A percentile compares a stretch with the other conserved stretches of the same genome.
These are phyloP conservation scores for Mikania micrantha DNA, from an alignment of 129 eudicot species.

Conservation along the genomic window DNA sequence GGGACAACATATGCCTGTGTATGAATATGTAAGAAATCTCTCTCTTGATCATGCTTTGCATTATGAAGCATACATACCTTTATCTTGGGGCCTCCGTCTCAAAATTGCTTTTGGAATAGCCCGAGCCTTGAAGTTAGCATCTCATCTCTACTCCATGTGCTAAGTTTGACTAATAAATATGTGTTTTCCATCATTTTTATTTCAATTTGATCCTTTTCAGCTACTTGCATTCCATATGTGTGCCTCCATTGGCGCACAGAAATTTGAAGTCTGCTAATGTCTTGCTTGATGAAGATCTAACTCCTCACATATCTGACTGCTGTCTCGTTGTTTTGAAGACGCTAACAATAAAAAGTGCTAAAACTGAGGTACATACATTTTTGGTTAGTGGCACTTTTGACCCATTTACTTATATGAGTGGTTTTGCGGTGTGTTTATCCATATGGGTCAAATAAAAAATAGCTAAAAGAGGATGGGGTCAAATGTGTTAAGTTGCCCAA, in stretches of 20 bases:
- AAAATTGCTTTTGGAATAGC: conserved; percentile 76
- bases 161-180: not conserved
- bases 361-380: conserved; percentile 52
- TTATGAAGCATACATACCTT: conserved; percentile 45
- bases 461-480: not conserved
- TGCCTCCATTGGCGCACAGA: conserved; percentile 78
- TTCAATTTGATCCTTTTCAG: conserved; percentile 33
- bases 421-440: not conserved
- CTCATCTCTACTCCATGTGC: not conserved
- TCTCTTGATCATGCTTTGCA: conserved; percentile 72
- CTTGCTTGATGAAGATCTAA: conserved; percentile 81
- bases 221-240: conserved; percentile 68
- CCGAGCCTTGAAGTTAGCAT: conserved; percentile 74
- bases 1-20: conserved; percentile 74
- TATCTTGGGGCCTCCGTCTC: conserved; percentile 78
- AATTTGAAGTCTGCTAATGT: conserved; percentile 78
- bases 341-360: conserved; percentile 59
- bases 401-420: not conserved
- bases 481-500: not conserved
- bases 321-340: conserved; percentile 77
- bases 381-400: not conserved
- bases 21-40: conserved; percentile 65
- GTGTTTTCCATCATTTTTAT: not conserved
- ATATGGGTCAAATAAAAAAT: not conserved
- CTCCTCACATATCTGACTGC: conserved; percentile 71